These are phyloP conservation scores for Inga oerstediana DNA, from an alignment of 306 rosid species.

Conservation along the genomic window DNA sequence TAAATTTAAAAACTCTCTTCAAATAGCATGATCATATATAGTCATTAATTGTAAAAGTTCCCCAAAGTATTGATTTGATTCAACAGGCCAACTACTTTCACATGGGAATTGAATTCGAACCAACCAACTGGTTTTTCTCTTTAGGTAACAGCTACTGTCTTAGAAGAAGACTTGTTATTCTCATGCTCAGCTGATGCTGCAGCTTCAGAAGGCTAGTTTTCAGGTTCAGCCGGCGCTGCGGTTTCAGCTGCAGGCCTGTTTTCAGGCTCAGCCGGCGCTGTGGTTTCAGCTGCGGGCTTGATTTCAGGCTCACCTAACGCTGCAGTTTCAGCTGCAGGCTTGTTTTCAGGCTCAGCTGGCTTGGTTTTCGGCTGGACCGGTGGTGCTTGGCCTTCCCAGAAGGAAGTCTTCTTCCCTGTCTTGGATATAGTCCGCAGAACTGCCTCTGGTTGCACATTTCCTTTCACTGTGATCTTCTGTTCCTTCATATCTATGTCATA, in stretches of 20 bases:
- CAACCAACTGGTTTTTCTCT: constrained; percentile 10
- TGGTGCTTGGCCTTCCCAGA: constrained; percentile 67
- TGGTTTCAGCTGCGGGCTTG: constrained; percentile 59
- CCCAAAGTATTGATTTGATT: constrained; percentile 8
- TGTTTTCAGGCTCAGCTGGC: constrained; percentile 45
- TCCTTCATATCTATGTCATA: constrained; percentile 83
- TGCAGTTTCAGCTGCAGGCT: constrained; percentile 58
- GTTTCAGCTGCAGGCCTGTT: constrained; percentile 53
- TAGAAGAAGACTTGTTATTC: constrained; percentile 48
- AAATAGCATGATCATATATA: not conserved
- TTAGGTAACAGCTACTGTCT: constrained; percentile 54
- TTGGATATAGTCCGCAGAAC: constrained; percentile 88
- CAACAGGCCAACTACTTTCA: constrained; percentile 25
- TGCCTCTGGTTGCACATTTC: constrained; percentile 66
- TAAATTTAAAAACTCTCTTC: not conserved
- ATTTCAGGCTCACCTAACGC: constrained; percentile 31
- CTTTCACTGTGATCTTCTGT: constrained; percentile 94
- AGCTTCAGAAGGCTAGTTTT: constrained; percentile 51
- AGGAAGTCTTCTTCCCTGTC: constrained; percentile 91
- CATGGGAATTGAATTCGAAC: constrained; percentile 10
- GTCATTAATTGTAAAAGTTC: constrained; percentile 11
- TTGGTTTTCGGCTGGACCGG: constrained; percentile 36
- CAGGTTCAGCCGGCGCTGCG: not conserved
- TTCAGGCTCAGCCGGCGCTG: constrained; percentile 34
- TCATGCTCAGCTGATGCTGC: constrained; percentile 30